A percentile compares a stretch with the other conserved stretches of the same genome.
These are phyloP conservation scores for Colletotrichum incanum DNA, from an alignment of 2,329 filamentous ascomycete genomes.

Conservation along the genomic window DNA sequence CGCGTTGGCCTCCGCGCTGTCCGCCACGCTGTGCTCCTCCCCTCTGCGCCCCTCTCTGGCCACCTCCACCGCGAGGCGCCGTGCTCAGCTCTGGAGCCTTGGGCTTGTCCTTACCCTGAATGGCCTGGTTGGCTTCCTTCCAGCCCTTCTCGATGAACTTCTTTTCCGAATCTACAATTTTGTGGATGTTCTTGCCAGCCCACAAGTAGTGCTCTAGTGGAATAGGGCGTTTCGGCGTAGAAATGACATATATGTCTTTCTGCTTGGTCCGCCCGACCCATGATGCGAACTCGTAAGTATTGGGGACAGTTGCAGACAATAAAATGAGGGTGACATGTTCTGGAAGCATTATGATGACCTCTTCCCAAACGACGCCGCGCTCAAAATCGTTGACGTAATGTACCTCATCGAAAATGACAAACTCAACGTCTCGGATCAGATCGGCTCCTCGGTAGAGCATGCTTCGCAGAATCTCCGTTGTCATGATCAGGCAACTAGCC, in stretches of 20 bases:
- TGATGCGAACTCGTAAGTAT: conserved; percentile 97
- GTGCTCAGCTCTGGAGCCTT: conserved; percentile 62
- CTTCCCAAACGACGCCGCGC: conserved; percentile 98
- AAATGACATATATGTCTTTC: conserved; percentile 99
- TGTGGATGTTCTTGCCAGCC: conserved; percentile 93
- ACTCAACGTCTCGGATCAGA: conserved; percentile 96
- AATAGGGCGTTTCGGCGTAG: conserved; percentile 94
- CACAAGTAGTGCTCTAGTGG: conserved; percentile 97
- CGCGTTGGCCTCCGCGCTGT: conserved; percentile 64
- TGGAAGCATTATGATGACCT: conserved; percentile 99
- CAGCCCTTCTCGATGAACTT: conserved; percentile 92
- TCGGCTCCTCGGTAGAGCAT: conserved; percentile 98
- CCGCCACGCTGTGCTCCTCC: conserved; percentile 59
- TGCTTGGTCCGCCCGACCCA: conserved; percentile 99
- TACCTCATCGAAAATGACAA: conserved; percentile 98
- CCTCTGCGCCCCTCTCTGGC: conserved; percentile 54
- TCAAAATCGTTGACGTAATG: conserved; percentile 98
- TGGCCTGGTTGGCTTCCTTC: conserved; percentile 90
- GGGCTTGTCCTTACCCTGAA: conserved; percentile 86
- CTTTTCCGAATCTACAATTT: conserved; percentile 95
- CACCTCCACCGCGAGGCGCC: conserved; percentile 53
- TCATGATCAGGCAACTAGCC: conserved; percentile 99
- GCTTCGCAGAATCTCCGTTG: conserved; percentile 96
- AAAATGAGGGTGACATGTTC: conserved; percentile 97
- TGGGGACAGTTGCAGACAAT: conserved; percentile 95